These are phyloP conservation scores for Aureobasidium pullulans DNA, from an alignment of 2,329 filamentous ascomycete genomes.

Conservation along the genomic window DNA sequence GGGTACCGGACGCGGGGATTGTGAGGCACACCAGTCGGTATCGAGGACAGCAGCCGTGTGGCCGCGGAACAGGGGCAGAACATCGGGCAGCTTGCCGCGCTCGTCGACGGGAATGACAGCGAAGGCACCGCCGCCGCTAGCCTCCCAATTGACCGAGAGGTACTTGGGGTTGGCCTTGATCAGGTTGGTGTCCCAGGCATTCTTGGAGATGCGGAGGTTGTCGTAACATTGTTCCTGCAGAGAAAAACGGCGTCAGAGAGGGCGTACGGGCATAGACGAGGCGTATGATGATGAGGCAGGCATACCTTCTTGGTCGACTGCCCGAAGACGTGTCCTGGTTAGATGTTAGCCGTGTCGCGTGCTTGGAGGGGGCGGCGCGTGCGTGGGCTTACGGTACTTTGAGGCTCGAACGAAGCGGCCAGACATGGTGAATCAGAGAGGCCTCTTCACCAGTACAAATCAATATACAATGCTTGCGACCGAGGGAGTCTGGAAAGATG, in stretches of 20 bases:
- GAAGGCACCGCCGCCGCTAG: conserved; percentile 91
- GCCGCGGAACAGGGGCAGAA: conserved; percentile 88
- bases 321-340: conserved; percentile 91
- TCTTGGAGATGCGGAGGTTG: conserved; percentile 92
- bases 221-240: conserved; percentile 88
- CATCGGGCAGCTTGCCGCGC: conserved; percentile 82
- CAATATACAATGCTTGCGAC: background rate
- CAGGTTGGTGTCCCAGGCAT: conserved; percentile 98
- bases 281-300: background rate
- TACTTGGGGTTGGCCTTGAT: conserved; percentile 97
- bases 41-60: conserved; percentile 94
- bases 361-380: conserved; percentile 16
- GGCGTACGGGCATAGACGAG: background rate
- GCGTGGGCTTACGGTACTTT: conserved; percentile 57
- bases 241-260: background rate
- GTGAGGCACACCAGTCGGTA: conserved; percentile 72
- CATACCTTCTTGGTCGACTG: conserved; percentile 77
- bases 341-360: conserved; percentile 1
- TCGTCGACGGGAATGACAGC: conserved; percentile 89
- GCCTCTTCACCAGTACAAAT: background rate
- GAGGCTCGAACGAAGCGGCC: conserved; percentile 66
- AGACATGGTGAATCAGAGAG: conserved; percentile 45
- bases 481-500: background rate
- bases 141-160: conserved; percentile 96
- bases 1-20: background rate